Evolutionary conservation across 192 early-diverging fungal species (phyloP).

Genomic region (Thoreauomyces humboldtii): DNA sequence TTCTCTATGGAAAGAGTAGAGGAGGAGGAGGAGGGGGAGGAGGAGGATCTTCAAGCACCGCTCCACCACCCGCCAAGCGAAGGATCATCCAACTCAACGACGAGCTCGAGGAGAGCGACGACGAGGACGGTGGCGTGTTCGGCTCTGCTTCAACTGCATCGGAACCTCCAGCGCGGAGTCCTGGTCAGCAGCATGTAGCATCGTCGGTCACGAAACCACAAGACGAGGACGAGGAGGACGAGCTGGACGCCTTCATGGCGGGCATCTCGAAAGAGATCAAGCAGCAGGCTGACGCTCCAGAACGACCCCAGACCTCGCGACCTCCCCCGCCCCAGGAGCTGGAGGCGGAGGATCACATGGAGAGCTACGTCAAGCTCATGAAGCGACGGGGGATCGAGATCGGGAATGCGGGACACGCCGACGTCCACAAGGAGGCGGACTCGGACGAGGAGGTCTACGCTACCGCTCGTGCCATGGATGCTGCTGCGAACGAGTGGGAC

Average conservation of each 20-base stretch:
- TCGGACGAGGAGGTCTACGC: slow-evolving; percentile 86
- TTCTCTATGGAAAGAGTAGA: too few species aligned
- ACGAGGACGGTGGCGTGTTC: background rate
- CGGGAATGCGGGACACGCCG: slow-evolving; percentile 41
- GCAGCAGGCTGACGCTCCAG: slow-evolving; percentile 40
- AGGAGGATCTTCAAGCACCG: too few species aligned
- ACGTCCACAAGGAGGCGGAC: slow-evolving; percentile 44
- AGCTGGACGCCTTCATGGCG: slow-evolving; percentile 83
- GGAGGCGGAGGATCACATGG: slow-evolving; percentile 75
- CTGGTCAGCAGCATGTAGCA: background rate
- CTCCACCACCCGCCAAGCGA: slow-evolving; percentile 14
- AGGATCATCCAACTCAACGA: slow-evolving; percentile 6
- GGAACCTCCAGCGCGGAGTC: background rate
- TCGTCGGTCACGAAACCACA: too few species aligned
- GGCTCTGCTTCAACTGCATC: background rate
- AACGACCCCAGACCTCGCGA: background rate
- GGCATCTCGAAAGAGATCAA: slow-evolving; percentile 56
- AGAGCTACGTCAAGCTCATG: slow-evolving; percentile 74
- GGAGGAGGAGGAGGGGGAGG: too few species aligned
- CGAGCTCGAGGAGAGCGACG: background rate
- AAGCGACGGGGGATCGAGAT: slow-evolving; percentile 69
- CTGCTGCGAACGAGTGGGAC: slow-evolving; percentile 58
- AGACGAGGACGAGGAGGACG: slow-evolving; percentile 49
- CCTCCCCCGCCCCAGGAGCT: slow-evolving; percentile 53
- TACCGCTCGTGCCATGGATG: slow-evolving; percentile 72